These are phyloP conservation scores for Chlamydomonas reinhardtii DNA, from an alignment of 163 green algal species.

Conservation along the genomic window DNA sequence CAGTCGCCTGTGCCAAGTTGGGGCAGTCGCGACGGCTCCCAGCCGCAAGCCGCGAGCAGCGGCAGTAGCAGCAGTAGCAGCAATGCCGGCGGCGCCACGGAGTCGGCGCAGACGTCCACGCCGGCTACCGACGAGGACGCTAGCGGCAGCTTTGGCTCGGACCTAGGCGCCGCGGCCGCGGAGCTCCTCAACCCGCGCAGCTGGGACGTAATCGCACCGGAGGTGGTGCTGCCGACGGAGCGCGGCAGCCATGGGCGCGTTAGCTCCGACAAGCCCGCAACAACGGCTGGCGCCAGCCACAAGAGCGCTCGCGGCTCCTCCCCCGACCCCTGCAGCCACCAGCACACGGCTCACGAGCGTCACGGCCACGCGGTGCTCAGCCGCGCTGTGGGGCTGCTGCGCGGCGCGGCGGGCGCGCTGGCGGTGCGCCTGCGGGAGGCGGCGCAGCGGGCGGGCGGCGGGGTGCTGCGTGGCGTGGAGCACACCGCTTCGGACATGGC, in stretches of 20 bases:
- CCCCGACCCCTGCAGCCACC: constrained; percentile 12
- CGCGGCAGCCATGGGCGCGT: background rate
- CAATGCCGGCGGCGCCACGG: constrained; percentile 2
- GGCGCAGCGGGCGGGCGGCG: background rate
- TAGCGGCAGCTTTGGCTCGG: background rate
- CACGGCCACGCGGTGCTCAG: background rate
- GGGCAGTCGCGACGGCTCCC: too few species aligned
- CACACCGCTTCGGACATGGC: background rate
- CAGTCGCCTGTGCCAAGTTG: too few species aligned
- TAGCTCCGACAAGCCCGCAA: too few species aligned
- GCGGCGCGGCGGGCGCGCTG: constrained; percentile 2
- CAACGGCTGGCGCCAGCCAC: too few species aligned
- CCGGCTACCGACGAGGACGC: too few species aligned
- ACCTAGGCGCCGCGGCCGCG: background rate
- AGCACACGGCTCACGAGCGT: background rate
- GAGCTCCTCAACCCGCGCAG: constrained; percentile 17
- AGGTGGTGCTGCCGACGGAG: background rate
- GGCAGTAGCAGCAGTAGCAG: background rate
- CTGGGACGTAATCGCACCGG: constrained; percentile 33
- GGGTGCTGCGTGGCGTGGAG: constrained; percentile 6
- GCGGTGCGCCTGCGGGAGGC: background rate
- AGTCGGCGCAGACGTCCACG: background rate
- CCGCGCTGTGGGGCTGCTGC: constrained; percentile 15
- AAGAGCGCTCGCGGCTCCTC: background rate
- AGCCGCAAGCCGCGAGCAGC: background rate